Base-by-base conservation (phyloP, 2,329 filamentous ascomycete species). In the Fusarium denticulatum region DNA sequence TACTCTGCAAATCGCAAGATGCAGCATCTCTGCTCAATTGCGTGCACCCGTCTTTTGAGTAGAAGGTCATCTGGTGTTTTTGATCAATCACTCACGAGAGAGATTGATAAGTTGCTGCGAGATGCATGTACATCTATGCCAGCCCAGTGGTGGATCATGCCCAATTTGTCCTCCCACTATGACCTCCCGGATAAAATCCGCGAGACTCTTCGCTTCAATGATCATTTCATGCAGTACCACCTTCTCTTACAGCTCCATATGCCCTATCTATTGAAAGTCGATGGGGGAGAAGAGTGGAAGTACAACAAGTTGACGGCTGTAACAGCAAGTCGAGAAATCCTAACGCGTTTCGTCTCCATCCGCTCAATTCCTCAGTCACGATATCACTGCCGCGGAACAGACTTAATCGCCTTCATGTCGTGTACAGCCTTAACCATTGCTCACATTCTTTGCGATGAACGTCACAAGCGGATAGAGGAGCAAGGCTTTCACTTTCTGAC, bases 171-270 rank as follows among this genome's bases (percentile, higher is more conserved):
- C 26, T 55, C 66, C 5, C 40, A 76, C 32, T 68, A 71, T 1
- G 45, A 57, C 0, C 49, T 72, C 24, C 28, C 75, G 74, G 53
- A 74, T 60, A 63, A 65, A 70, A 60, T 79, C 42, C 72, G 66
- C 2, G 80, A 85, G 49, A 80, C 75, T 10, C 58, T 78, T 6
- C 77, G 49, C 1, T 72, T 85, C 8, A 84, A 87, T 69, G 78
- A 84, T 24, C 88, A 89, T 56, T 81, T 89, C 47, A 81, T 84
- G 42, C 85, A 89, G 67, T 84, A 87, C 60, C 83, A 86, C 52
- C 80, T 89, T 4, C 74, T 88, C 4, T 81, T 87, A n/a, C 82
- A 86, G 10, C 80, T 89, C 0, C 88, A 90, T 65, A 79, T 90
- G 8, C 88, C 88, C 0, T 89, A 87, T 67, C 83, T 90, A 76